Evolutionary conservation across 768 basidiomycete species (phyloP).

Genomic region (Tephrocybe rancida): DNA sequence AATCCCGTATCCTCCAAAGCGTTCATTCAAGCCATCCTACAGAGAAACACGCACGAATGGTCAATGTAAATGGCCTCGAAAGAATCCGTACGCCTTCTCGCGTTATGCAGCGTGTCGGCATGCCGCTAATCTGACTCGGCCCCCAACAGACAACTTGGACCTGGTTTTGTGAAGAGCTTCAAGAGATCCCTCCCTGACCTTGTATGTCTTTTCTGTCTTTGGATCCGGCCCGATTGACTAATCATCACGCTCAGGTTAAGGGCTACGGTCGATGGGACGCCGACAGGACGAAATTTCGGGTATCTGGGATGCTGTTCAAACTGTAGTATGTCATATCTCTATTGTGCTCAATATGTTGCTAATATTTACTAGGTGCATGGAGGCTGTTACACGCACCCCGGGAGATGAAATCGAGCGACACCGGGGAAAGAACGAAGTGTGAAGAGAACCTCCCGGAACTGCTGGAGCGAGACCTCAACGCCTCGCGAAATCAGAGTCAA

Average conservation of each 20-base stretch:
- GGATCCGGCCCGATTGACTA: background rate
- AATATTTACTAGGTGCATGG: too few relatives aligned
- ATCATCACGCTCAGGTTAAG: background rate
- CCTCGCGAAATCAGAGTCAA: constrained; percentile 53
- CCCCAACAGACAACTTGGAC: background rate
- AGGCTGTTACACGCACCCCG: background rate
- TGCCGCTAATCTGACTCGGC: too few relatives aligned
- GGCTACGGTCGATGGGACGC: constrained; percentile 2
- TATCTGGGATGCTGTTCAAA: background rate
- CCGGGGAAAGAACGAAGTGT: too few relatives aligned
- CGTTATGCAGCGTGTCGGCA: too few relatives aligned
- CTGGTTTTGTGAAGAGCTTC: background rate
- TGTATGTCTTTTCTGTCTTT: background rate
- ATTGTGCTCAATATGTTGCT: background rate
- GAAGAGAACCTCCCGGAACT: constrained; percentile 48
- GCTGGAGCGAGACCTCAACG: constrained; percentile 55
- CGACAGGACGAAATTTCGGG: background rate
- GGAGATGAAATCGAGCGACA: background rate
- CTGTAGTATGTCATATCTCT: background rate
- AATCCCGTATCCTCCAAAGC: too few relatives aligned
- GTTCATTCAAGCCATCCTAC: too few relatives aligned
- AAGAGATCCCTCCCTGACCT: background rate
- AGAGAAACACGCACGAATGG: too few relatives aligned
- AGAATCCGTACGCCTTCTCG: too few relatives aligned
- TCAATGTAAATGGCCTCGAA: too few relatives aligned